Evolutionary conservation across 495 filamentous ascomycete species (phyloP), one percentile per base, ranked within the genome.

Genomic region (Daldinia childiae): DNA sequence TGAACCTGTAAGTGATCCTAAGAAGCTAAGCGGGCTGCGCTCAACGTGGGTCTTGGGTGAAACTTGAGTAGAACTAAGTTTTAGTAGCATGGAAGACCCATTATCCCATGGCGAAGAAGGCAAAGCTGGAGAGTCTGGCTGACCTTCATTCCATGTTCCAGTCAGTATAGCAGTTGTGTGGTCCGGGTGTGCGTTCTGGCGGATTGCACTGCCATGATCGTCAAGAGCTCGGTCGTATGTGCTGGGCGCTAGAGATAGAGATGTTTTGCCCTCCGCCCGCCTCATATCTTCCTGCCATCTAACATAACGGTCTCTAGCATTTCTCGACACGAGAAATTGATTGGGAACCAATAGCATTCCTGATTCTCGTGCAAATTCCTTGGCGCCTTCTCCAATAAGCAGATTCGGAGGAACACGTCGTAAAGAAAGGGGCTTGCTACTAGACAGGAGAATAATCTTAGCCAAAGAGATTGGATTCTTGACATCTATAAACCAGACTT

Each of bases 371-470:
- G 95, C 95, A 77, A 96, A 99, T 24, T 91, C 88, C 19, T 85
- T 89, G 8, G 95, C 95, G 11, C 95, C 95, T 62, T 90, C 80
- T 36, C 92, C 93, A 17, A 94, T 91, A 3, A 99, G 86, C 34
- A 98, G 87, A 72, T 98, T 97, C 5, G 95, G 96, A 17, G 96
- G 94, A 9, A 99, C 93, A 32, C 96, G 90, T 56, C 90, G 88
- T 58, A 97, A 86, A 6, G 92, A 92, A 21, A 98, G 81, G 3
- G 89, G 87, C 62, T 86, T 84, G 48, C 85, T 89, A 29, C 93
- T 90, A 43, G 87, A 82, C 24, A 97, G 91, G 12, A 97, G 89
- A 48, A 99, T 87, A 15, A 90, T 79, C 45, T 94, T 92, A 58
- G 95, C 95, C 8, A 97, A 80, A 26, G 89, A 89, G 29, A 98